A percentile compares a stretch with the other conserved stretches of the same genome.
These are phyloP conservation scores for Incumbomyces delicatus DNA, from an alignment of 2,329 filamentous ascomycete genomes.

Conservation along the genomic window DNA sequence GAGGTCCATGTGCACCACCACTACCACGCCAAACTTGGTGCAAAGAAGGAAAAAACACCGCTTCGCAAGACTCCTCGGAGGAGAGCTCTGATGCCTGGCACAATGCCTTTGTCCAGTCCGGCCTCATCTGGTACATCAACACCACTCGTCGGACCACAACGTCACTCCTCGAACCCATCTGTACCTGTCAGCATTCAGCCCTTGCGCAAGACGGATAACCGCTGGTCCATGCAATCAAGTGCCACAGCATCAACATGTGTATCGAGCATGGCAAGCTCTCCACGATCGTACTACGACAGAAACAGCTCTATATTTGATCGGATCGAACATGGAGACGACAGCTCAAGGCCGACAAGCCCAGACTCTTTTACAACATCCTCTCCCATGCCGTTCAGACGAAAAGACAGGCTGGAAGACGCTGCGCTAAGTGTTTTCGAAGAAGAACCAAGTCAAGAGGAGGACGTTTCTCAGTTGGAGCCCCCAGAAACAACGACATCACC, in stretches of 20 bases:
- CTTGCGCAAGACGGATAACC: constrained; percentile 43
- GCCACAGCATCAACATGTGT: constrained; percentile 51
- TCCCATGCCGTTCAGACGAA: background rate
- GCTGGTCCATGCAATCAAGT: constrained; percentile 57
- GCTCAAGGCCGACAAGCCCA: constrained; percentile 70
- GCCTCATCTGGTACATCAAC: constrained; percentile 25
- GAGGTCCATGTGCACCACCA: constrained; percentile 92
- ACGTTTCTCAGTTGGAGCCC: background rate
- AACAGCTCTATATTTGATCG: constrained; percentile 71
- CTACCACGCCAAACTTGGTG: constrained; percentile 55
- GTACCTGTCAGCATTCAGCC: constrained; percentile 31
- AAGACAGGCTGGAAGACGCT: background rate
- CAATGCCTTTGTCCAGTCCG: constrained; percentile 12
- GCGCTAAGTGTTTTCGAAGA: constrained; percentile 2
- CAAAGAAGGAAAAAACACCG: constrained; percentile 48
- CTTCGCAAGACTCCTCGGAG: constrained; percentile 27
- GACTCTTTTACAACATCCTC: constrained; percentile 43
- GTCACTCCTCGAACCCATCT: constrained; percentile 25
- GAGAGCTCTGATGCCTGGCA: constrained; percentile 14
- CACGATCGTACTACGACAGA: constrained; percentile 57
- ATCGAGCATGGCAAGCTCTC: constrained; percentile 73
- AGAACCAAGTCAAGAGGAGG: background rate
- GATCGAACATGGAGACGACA: constrained; percentile 52
- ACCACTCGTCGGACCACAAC: constrained; percentile 23
- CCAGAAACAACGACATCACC: background rate